Evolutionary conservation across 441 rosid genomes (phyloP).

Genomic region (Dalechampia spathulata): DNA sequence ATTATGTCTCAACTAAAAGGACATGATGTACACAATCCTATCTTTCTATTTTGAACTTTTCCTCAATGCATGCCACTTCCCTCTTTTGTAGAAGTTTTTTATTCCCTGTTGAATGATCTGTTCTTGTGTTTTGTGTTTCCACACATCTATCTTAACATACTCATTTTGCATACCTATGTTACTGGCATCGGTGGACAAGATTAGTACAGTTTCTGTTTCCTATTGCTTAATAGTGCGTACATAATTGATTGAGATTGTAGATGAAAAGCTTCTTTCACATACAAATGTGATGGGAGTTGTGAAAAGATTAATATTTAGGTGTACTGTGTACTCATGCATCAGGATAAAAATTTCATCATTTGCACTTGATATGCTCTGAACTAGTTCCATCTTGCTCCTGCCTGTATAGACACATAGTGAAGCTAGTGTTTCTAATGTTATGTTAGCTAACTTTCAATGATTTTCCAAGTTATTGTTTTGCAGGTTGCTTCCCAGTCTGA

Average conservation of each 20-base stretch:
- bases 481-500: slow-evolving; percentile 62
- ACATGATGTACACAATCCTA: background rate
- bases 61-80: background rate
- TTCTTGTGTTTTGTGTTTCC: background rate
- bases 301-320: background rate
- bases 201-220: background rate
- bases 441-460: background rate
- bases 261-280: background rate
- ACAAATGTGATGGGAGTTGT: background rate
- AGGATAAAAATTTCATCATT: background rate
- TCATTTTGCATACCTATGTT: background rate
- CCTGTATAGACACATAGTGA: background rate
- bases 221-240: background rate
- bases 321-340: background rate
- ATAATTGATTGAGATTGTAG: background rate
- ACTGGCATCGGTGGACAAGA: too few relatives aligned
- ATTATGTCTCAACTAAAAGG: background rate
- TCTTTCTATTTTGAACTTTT: background rate
- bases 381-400: background rate
- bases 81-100: background rate
- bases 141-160: background rate
- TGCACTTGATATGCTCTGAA: background rate
- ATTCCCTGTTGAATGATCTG: background rate
- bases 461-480: slow-evolving; percentile 8
- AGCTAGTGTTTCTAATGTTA: background rate